phyloP scores from a whole-genome alignment of 1,284 basidiomycete species.

The Puccinia polysora region DNA sequence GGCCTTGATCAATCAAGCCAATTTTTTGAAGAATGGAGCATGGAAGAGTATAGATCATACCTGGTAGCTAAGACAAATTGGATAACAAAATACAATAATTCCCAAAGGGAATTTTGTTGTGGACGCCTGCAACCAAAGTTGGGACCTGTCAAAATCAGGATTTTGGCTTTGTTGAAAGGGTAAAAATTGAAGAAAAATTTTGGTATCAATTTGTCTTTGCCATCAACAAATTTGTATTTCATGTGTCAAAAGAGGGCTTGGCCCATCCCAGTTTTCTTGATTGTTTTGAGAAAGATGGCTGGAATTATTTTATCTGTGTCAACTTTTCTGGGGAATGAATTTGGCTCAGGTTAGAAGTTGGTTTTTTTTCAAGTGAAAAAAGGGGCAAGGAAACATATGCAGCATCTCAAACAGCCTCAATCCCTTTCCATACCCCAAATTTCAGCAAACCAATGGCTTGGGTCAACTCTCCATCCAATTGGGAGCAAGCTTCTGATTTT shows the following conservation, averaged over 20 bases:
- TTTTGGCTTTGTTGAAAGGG: constrained; percentile 73
- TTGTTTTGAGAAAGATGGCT: constrained; percentile 59
- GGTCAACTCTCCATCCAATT: constrained; percentile 53
- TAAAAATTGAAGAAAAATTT: constrained; percentile 83
- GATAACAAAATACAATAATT: constrained; percentile 92
- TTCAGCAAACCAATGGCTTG: constrained; percentile 62
- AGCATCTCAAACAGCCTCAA: constrained; percentile 37
- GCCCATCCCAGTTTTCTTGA: constrained; percentile 88
- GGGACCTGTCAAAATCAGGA: constrained; percentile 79
- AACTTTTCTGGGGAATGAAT: constrained; percentile 60
- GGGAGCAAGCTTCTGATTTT: constrained; percentile 47
- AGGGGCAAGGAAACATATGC: constrained; percentile 43
- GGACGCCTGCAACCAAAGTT: constrained; percentile 96
- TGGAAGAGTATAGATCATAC: background rate
- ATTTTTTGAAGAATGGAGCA: background rate
- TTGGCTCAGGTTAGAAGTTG: background rate
- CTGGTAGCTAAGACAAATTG: constrained; percentile 78
- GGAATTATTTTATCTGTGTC: constrained; percentile 98
- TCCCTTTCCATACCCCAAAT: constrained; percentile 58
- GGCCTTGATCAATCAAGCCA: no score
- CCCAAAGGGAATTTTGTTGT: constrained; percentile 94
- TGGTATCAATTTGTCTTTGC: constrained; percentile 60
- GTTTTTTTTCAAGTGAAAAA: constrained; percentile 73
- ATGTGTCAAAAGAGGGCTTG: constrained; percentile 79
- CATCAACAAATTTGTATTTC: constrained; percentile 71